Evolutionary conservation across 345 rosid genomes (phyloP).

Genomic region (Luvunga scandens): DNA sequence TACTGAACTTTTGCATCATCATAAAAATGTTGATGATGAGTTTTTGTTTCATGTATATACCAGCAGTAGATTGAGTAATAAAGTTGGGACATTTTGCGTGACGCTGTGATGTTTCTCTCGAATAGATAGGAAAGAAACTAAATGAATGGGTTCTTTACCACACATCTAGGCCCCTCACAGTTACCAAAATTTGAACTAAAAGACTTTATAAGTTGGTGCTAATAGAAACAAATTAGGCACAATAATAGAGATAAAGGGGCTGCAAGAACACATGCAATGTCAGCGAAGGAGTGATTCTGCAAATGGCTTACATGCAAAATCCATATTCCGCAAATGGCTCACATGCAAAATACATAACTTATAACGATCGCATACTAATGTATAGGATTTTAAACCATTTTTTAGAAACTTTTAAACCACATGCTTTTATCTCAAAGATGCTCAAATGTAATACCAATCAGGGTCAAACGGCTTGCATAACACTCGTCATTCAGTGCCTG

Average conservation of each 20-base stretch:
- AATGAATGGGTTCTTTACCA: background rate
- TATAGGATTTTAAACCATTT: background rate
- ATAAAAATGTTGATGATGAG: background rate
- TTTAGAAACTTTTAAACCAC: background rate
- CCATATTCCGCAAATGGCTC: no score
- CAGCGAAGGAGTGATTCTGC: constrained; percentile 5
- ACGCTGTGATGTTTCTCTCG: background rate
- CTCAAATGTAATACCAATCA: background rate
- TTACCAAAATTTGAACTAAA: background rate
- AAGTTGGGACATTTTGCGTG: background rate
- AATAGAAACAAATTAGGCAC: constrained; percentile 6
- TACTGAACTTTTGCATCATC: background rate
- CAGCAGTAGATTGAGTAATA: background rate
- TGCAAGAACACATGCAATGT: constrained; percentile 28
- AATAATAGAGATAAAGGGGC: background rate
- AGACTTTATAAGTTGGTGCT: background rate
- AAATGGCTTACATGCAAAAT: background rate
- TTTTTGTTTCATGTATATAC: background rate
- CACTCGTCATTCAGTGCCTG: background rate
- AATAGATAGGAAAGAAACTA: background rate
- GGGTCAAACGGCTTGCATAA: background rate
- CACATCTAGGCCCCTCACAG: background rate
- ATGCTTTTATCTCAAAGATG: no score
- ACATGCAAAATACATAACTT: background rate
- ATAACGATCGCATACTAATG: background rate